Conservation (phyloP, 805 yeast species). For the Candida methanosorbosa region DNA sequence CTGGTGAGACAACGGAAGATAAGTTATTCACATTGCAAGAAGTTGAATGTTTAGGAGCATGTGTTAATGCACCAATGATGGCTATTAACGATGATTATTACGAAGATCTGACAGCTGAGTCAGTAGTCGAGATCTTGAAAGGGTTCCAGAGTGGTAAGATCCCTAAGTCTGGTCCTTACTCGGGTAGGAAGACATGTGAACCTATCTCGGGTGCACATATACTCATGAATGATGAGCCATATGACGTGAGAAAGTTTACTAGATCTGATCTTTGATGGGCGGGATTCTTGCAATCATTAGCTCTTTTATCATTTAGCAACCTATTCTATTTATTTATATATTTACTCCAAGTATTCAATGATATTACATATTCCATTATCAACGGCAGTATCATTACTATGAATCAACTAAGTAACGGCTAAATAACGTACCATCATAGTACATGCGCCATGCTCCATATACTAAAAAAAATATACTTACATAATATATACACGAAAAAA, state of each 20-base stretch:
- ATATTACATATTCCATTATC: too few species aligned
- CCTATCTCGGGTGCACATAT: constrained; percentile 65
- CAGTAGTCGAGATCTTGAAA: constrained; percentile 50
- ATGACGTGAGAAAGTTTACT: constrained; percentile 60
- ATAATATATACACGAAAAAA: too few species aligned
- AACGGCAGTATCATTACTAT: too few species aligned
- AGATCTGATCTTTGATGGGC: constrained; percentile 51
- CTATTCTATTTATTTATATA: background rate
- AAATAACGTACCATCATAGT: too few species aligned
- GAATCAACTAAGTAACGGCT: too few species aligned
- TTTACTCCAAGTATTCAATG: background rate
- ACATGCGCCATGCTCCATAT: too few species aligned
- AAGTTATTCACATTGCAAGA: constrained; percentile 74
- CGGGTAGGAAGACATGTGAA: constrained; percentile 65
- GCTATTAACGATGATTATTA: constrained; percentile 76
- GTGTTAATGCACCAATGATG: constrained; percentile 86
- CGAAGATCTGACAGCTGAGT: constrained; percentile 72
- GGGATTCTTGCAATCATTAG: too few species aligned
- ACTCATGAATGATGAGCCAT: constrained; percentile 52
- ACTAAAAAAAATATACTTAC: too few species aligned
- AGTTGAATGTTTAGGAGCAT: constrained; percentile 88
- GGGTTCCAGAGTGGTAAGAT: constrained; percentile 56
- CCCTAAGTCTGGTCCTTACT: constrained; percentile 61
- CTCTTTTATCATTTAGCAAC: background rate
- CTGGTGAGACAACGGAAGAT: constrained; percentile 74